Conservation (phyloP, 352 stramenopile species). For the Plasmopara halstedii region DNA sequence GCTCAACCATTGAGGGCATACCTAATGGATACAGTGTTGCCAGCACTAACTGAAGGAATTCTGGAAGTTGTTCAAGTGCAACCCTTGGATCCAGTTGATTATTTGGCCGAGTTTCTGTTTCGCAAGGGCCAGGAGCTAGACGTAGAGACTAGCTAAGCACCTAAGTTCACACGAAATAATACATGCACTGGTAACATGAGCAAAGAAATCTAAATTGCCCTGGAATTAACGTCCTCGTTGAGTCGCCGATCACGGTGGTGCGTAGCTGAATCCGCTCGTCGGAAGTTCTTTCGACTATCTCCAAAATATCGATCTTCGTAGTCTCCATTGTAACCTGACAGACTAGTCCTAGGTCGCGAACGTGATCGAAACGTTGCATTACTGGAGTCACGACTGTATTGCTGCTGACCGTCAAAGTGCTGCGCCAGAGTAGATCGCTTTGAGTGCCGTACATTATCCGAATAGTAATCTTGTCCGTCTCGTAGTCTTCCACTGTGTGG, state of each 20-base stretch:
- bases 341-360: conserved; percentile 2
- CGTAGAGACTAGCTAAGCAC: conserved; percentile 22
- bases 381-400: not conserved
- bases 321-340: not conserved
- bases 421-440: not conserved
- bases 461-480: conserved; percentile 3
- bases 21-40: conserved; percentile 80
- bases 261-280: conserved; percentile 1
- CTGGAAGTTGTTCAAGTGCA: conserved; percentile 84
- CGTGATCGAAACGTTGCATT: conserved; percentile 7
- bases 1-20: conserved; percentile 76
- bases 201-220: no score
- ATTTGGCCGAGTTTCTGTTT: conserved; percentile 83
- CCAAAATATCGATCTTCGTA: conserved; percentile 1
- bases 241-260: not conserved
- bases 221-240: not conserved
- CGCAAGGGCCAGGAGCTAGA: conserved; percentile 63
- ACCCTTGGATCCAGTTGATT: conserved; percentile 82
- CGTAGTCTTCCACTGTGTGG: not conserved
- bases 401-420: conserved; percentile 4
- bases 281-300: conserved; percentile 1
- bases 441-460: conserved; percentile 3
- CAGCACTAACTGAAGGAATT: conserved; percentile 77
- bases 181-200: no score
- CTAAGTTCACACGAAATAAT: no score